phyloP scores from a whole-genome alignment of 495 filamentous ascomycete genomes.

The Cercophora newfieldiana region DNA sequence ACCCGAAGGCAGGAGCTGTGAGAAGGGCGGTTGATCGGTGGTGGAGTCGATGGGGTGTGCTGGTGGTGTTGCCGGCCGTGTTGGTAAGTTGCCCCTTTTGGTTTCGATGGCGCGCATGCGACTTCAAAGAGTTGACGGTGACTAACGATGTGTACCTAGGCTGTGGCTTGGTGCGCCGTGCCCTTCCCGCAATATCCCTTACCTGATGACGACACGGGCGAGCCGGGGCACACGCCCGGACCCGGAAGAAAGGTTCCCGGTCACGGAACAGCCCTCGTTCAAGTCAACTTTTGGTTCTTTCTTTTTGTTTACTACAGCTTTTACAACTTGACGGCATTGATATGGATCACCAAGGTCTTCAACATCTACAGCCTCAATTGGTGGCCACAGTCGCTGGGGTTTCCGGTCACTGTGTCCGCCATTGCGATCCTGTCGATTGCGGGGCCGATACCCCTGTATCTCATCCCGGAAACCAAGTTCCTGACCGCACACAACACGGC shows the following conservation, averaged over 20 bases:
- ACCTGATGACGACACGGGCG: slow-evolving; percentile 35
- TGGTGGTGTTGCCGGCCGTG: slow-evolving; percentile 57
- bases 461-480: slow-evolving; percentile 47
- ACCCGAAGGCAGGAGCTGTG: slow-evolving; percentile 55
- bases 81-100: slow-evolving; percentile 48
- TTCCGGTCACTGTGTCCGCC: slow-evolving; percentile 55
- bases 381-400: slow-evolving; percentile 62
- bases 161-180: slow-evolving; percentile 61
- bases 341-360: slow-evolving; percentile 69
- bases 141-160: slow-evolving; percentile 37
- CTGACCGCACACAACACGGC: slow-evolving; percentile 58
- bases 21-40: slow-evolving; percentile 54
- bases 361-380: slow-evolving; percentile 66
- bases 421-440: slow-evolving; percentile 56
- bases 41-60: slow-evolving; percentile 57
- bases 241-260: slow-evolving; percentile 49
- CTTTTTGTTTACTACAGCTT: slow-evolving; percentile 65
- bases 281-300: slow-evolving; percentile 69
- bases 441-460: slow-evolving; percentile 58
- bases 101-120: background rate
- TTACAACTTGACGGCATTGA: slow-evolving; percentile 61
- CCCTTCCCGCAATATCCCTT: slow-evolving; percentile 63
- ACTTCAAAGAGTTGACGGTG: background rate
- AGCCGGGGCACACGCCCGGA: slow-evolving; percentile 27
- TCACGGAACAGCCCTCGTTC: slow-evolving; percentile 59